Base-by-base conservation (phyloP, 2,329 filamentous ascomycete species). In the Sphaerostilbella broomeana region DNA sequence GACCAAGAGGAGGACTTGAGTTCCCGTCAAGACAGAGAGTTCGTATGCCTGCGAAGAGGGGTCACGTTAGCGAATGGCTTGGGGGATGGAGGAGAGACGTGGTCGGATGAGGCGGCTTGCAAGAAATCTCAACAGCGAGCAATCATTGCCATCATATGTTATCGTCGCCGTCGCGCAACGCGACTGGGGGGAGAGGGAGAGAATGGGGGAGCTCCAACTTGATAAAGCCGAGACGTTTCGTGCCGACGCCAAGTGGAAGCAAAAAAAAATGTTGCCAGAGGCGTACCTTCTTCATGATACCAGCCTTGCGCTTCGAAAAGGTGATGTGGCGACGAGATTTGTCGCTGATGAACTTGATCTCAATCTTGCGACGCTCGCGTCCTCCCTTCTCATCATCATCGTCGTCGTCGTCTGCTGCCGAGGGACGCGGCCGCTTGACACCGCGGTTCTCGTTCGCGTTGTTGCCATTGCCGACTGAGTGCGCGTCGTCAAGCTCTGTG, bases 331-430 rank as follows among this genome's bases (percentile, higher is more conserved):
- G 85, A 70, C 92, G 88, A 70, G 90, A 97, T 75, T 98, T 98
- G 70, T 98, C 92, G 68, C 89, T 90, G 67, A 98, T 98, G 72
- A 98, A 98, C 77, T 98, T 98, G 72, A 98, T 98, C 69, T 98
- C 92, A 58, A 98, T 98, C 84, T 98, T 98, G 70, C 92, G 82
- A 62, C 92, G 84, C 77, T 97, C 92, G 67, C 92, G 89, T 60
- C 88, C 88, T 48, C 87, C 87, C 79, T 97, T 97, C 66, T 95
- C 90, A 55, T 95, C 89, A 54, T 97, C 89, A 50, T 97, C 92
- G 51, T 97, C 90, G 52, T 97, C 92, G 61, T 97, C 92, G 62
- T 97, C 90, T 57, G 81, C 81, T 38, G 81, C 77, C 54, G 84
- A 82, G 48, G 85, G 80, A 60, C 92, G 86, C 64, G 77, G 78